Evolutionary conservation across 805 yeast species (phyloP), one percentile per base, ranked within the genome.

Genomic region (Sporopachydermia lactativora): DNA sequence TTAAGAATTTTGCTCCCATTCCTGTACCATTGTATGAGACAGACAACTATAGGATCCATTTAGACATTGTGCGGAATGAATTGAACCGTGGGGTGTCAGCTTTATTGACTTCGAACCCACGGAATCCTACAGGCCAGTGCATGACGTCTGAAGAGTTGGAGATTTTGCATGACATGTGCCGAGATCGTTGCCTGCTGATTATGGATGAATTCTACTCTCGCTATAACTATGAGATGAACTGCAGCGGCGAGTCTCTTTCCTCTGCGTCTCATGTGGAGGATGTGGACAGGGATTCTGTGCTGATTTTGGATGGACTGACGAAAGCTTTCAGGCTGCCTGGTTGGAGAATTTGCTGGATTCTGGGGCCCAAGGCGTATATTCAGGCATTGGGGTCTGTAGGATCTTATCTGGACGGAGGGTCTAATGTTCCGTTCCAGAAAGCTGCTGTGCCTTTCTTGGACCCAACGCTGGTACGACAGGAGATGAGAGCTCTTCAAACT

Each of bases 151-250:
- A 52, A 6, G 75, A 73, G 49, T 60, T 73, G 48, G 48, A 57
- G 28, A 60, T 66, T 39, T 60, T 73, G 42, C 80, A 73, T 50
- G 59, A 64, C 37, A 54, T 73, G 60, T 73, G 78, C 51, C 60
- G 77, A 42, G 42, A 52, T 34, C 65, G 61, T 31, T 72, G 78
- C 53, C 62, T 73, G 38, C 62, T 73, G 47, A 73, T 73, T 46
- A 73, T 73, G 80, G 80, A 73, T 55, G 80, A 73, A 49, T 73
- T 73, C 49, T 73, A 73, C 52, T 68, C 75, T 4, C 71, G 75
- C 47, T 73, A 71, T 51, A 71, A 72, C 50, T 73, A 73, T 49
- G 62, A 54, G 34, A 75, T 71, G 34, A 62, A 59, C 5, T 75
- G 77, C 44, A 54, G 65, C 5, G 80, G 79, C 3, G 63, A 69